Conservation (phyloP, 805 yeast genomes). For the Ogataea paraovalis region DNA sequence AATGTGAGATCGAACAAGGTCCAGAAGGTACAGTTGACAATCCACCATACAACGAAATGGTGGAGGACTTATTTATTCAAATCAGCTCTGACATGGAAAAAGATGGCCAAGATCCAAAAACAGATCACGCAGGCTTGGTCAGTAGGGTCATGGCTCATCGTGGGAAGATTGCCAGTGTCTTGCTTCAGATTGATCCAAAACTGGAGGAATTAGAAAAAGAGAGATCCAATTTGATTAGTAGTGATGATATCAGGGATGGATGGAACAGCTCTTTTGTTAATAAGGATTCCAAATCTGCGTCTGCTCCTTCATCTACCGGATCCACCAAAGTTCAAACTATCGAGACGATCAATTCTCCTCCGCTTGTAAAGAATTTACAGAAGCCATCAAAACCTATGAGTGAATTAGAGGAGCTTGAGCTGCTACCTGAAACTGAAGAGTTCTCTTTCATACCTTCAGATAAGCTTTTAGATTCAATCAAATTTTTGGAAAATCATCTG, state of each 20-base stretch:
- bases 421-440: slow-evolving; percentile 59
- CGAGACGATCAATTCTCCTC: slow-evolving; percentile 29
- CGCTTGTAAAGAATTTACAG: slow-evolving; percentile 4
- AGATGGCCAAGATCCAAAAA: slow-evolving; percentile 44
- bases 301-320: slow-evolving; percentile 24
- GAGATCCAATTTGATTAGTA: slow-evolving; percentile 69
- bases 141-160: slow-evolving; percentile 57
- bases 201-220: slow-evolving; percentile 66
- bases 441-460: slow-evolving; percentile 56
- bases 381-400: slow-evolving; percentile 31
- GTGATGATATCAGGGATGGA: slow-evolving; percentile 90
- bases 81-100: slow-evolving; percentile 55
- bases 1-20: slow-evolving; percentile 37
- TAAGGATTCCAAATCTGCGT: slow-evolving; percentile 20
- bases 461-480: slow-evolving; percentile 47
- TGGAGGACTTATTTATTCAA: slow-evolving; percentile 83
- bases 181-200: slow-evolving; percentile 60
- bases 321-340: slow-evolving; percentile 13
- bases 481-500: slow-evolving; percentile 54
- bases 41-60: slow-evolving; percentile 85
- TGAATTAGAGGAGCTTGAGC: slow-evolving; percentile 45
- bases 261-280: slow-evolving; percentile 83
- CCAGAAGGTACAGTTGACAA: slow-evolving; percentile 33
- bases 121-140: slow-evolving; percentile 33
- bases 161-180: slow-evolving; percentile 62